These are phyloP conservation scores for Marchantia paleacea DNA, from an alignment of 225 moss, liverwort and hornwort genomes.

Conservation along the genomic window DNA sequence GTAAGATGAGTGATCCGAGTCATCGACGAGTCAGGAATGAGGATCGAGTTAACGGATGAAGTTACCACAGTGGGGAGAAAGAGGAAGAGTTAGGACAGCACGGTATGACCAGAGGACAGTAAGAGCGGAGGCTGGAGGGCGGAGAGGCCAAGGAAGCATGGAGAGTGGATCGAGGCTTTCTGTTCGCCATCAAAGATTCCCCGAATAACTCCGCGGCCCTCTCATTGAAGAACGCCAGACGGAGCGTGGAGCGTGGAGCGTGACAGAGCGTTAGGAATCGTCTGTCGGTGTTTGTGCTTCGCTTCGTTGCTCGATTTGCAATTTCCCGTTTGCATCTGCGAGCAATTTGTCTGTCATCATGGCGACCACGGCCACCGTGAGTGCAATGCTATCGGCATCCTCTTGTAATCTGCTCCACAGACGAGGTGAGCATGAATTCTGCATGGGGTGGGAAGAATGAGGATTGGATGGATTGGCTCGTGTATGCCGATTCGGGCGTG, in stretches of 20 bases:
- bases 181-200: not conserved
- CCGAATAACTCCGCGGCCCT: not conserved
- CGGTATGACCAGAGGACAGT: not conserved
- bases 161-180: conserved; percentile 4
- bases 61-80: not conserved
- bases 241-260: not conserved
- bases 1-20: no score
- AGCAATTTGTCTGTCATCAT: conserved; percentile 1
- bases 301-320: conserved; percentile 4
- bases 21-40: no score
- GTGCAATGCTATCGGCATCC: not conserved
- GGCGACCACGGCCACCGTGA: conserved; percentile 7
- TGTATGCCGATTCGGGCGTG: not conserved
- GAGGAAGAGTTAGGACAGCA: no score
- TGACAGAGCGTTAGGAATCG: not conserved
- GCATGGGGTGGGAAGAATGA: not conserved
- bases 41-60: not conserved
- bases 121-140: not conserved
- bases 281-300: not conserved
- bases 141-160: not conserved
- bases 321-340: not conserved
- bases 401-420: not conserved
- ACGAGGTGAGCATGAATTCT: conserved; percentile 11
- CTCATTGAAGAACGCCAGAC: not conserved
- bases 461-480: not conserved